Evolutionary conservation across 2,329 filamentous ascomycete genomes (phyloP).

Genomic region (Ceratocystis eucalypticola): DNA sequence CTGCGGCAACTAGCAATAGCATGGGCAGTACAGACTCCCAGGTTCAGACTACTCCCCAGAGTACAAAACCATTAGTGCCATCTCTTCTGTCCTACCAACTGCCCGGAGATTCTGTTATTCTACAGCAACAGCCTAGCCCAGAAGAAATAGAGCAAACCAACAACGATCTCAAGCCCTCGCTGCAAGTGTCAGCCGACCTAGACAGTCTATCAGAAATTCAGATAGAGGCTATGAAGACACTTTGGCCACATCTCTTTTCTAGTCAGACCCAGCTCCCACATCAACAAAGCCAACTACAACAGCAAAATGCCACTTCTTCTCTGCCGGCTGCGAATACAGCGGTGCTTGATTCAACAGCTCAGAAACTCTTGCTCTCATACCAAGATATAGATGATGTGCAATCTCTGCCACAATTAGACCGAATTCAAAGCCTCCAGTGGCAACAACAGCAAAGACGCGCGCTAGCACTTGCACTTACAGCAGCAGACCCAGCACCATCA

Average conservation of each 20-base stretch:
- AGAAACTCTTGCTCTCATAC: neutral
- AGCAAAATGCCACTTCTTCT: neutral
- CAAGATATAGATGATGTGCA: neutral
- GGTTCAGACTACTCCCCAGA: neutral
- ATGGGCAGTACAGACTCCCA: neutral
- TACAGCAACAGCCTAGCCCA: neutral
- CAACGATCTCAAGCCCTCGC: neutral
- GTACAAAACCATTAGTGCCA: neutral
- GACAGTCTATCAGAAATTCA: neutral
- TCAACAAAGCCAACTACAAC: neutral
- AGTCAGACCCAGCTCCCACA: neutral
- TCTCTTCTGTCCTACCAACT: neutral
- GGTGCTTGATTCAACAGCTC: neutral
- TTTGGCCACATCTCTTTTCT: conserved; percentile 9
- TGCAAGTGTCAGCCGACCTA: neutral
- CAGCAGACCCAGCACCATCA: neutral
- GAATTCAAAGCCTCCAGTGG: neutral
- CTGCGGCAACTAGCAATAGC: neutral
- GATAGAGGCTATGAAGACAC: neutral
- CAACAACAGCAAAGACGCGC: neutral
- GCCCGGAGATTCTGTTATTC: neutral
- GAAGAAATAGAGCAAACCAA: neutral
- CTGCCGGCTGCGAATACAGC: neutral
- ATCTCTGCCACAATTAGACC: neutral
- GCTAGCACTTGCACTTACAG: neutral